These are phyloP conservation scores for Ilyonectria sp. DNA, from an alignment of 2,329 filamentous ascomycete genomes.

Conservation along the genomic window DNA sequence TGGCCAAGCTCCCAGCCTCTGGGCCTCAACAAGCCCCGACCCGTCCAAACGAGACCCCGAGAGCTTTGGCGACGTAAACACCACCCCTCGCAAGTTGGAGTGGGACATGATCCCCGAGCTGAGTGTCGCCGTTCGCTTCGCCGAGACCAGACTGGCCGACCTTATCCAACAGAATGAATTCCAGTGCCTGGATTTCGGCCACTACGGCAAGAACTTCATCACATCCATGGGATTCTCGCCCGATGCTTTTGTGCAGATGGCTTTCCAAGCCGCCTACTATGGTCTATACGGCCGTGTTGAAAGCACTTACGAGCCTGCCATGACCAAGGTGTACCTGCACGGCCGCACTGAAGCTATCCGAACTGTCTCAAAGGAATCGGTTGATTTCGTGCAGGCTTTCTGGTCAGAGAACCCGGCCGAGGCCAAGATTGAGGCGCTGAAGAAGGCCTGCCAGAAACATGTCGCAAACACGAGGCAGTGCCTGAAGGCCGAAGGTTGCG, in stretches of 20 bases:
- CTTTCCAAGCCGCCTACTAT: slow-evolving; percentile 98
- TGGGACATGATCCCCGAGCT: slow-evolving; percentile 98
- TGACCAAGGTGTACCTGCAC: slow-evolving; percentile 96
- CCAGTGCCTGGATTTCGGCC: slow-evolving; percentile 87
- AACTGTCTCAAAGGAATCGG: slow-evolving; percentile 84
- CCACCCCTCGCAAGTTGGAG: slow-evolving; percentile 94
- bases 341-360: slow-evolving; percentile 95
- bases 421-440: slow-evolving; percentile 88
- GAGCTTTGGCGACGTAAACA: slow-evolving; percentile 93
- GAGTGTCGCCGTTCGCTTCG: slow-evolving; percentile 91
- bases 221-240: slow-evolving; percentile 97
- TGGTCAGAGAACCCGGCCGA: slow-evolving; percentile 91
- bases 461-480: slow-evolving; percentile 85
- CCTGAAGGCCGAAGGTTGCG: slow-evolving; percentile 90
- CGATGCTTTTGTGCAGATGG: slow-evolving; percentile 98
- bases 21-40: slow-evolving; percentile 92
- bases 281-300: slow-evolving; percentile 94
- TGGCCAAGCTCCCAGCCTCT: slow-evolving; percentile 90
- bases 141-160: slow-evolving; percentile 93
- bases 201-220: slow-evolving; percentile 98
- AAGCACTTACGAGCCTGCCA: slow-evolving; percentile 96
- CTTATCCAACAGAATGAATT: slow-evolving; percentile 98
- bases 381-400: slow-evolving; percentile 93
- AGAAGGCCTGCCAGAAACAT: slow-evolving; percentile 87
- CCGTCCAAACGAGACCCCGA: slow-evolving; percentile 92